Evolutionary conservation across 805 yeast genomes (phyloP), one percentile per base, ranked within the genome.

Genomic region (Wickerhamiella sergipiensis): DNA sequence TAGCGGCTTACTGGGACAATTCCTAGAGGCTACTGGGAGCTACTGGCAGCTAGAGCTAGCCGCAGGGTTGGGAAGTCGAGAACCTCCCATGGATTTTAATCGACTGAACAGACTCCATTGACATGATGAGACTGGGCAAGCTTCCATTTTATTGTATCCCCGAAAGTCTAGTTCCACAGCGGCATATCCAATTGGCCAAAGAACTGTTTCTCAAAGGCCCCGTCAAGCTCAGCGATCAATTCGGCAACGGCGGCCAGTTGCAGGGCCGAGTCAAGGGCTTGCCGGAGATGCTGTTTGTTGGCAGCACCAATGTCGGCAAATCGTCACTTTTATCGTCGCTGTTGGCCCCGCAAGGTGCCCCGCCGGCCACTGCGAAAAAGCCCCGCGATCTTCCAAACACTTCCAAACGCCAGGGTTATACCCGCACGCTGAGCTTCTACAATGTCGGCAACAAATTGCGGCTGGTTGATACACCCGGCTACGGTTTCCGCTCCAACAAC

Each of bases 391-490:
- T 90, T 88, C 8, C 74, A 29, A 42, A 59, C 48, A 49, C 60
- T 50, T 50, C 61, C 49, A 66, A 52, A 67, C 70, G 53, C 79
- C 81, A 19, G 85, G 84, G 6, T 1, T 75, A 68, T 54, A 77
- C 81, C 0, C 71, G 71, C 52, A 69, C 90, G 3, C 67, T 88
- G 60, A 85, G 84, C 61, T 80, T 85, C 55, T 88, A 74, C 66
- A 83, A 79, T 52, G 66, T 84, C 12, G 83, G 83, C 3, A 76
- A 77, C 47, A 69, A 73, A 50, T 69, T 89, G 44, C 70, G 86
- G 53, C 59, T 89, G 3, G 77, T 87, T 1, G 97, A 89, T 62
- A 76, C 87, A 22, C 97, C 97, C 0, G 97, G 97, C 0, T 89
- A 89, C 63, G 97, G 97, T 2, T 73, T 67, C 40, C 78, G 74